Conservation (phyloP, 2,329 filamentous ascomycete species). For the Hypoxylon sp. region DNA sequence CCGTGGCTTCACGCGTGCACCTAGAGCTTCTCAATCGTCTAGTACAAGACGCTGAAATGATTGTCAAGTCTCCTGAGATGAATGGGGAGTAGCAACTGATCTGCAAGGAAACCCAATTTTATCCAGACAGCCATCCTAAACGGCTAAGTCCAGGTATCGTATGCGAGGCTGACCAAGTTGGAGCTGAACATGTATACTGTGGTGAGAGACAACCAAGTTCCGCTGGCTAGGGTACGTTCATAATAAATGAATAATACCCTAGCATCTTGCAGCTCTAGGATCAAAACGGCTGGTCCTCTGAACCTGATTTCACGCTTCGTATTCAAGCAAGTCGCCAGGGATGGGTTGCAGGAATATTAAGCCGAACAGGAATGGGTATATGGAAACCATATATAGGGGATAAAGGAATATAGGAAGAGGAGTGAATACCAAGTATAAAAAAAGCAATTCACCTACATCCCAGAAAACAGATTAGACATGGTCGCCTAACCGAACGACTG, state of each 20-base stretch:
- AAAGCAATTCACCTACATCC: slow-evolving; percentile 67
- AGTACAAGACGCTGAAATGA: slow-evolving; percentile 13
- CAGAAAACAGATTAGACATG: slow-evolving; percentile 74
- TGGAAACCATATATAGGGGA: slow-evolving; percentile 18
- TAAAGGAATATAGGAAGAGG: slow-evolving; percentile 12
- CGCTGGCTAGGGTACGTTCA: slow-evolving; percentile 23
- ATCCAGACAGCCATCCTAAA: slow-evolving; percentile 25
- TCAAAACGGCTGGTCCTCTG: slow-evolving; percentile 18
- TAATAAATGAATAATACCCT: slow-evolving; percentile 27
- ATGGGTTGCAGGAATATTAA: slow-evolving; percentile 15
- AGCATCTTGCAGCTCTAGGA: slow-evolving; percentile 19
- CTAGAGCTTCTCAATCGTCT: slow-evolving; percentile 11
- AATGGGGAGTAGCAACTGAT: slow-evolving; percentile 13
- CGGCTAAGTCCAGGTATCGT: slow-evolving; percentile 22
- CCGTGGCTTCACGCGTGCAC: slow-evolving; percentile 20
- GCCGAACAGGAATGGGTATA: slow-evolving; percentile 10
- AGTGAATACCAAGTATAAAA: slow-evolving; percentile 24
- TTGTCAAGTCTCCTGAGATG: slow-evolving; percentile 5
- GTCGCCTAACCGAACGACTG: slow-evolving; percentile 50
- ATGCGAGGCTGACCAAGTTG: slow-evolving; percentile 33
- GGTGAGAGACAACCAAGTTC: slow-evolving; percentile 22
- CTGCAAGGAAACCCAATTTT: slow-evolving; percentile 28
- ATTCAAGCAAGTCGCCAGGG: slow-evolving; percentile 20
- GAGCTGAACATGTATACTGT: slow-evolving; percentile 25
- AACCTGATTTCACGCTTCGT: slow-evolving; percentile 23